Base-by-base conservation (phyloP, 2,329 filamentous ascomycete species). In the Talaromyces atroroseus region DNA sequence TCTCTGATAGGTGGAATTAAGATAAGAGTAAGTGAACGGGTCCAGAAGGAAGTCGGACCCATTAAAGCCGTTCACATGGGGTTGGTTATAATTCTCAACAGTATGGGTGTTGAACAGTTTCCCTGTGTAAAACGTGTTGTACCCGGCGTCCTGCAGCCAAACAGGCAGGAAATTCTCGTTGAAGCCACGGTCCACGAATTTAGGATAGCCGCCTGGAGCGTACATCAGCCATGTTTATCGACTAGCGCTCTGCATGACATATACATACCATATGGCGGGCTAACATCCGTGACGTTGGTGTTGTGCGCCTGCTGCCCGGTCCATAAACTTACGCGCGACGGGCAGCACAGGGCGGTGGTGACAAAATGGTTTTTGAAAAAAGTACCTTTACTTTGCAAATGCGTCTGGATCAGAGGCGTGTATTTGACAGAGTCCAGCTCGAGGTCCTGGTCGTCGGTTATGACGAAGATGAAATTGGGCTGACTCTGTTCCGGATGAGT, bases 221-320 rank as follows among this genome's bases (percentile, higher is more conserved):
- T 10, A 26, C 21, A 47, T 26, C 44, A 10, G 23, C 14, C 20
- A 24, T 8, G 7, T 29, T 20, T 16, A 29, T 29, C 2, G 6
- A 49, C 5, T 6, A n/a, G 5, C 4, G 26, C 26, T 29, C 26
- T 11, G 8, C 8, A 8, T 5, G 7, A 29, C 2, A 5, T 20
- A 48, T 11, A 23, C 68, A 58, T 69, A 78, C 77, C 80, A 58
- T 81, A 81, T 11, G 80, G 81, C 49, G 82, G 70, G 0, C 66
- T 68, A 1, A 82, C 76, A 63, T 81, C 78, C 0, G 86, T 89
- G 1, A 89, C 83, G 61, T 89, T 89, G 0, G 85, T 88, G 61
- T 88, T 88, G 62, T 89, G 86, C 0, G 85, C 83, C 6, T 82
- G 78, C 63, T 81, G 82, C 0, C 86, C 86, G 0, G 85, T 88